Conservation (phyloP, 306 rosid species). For the Inga leiocalycina region DNA sequence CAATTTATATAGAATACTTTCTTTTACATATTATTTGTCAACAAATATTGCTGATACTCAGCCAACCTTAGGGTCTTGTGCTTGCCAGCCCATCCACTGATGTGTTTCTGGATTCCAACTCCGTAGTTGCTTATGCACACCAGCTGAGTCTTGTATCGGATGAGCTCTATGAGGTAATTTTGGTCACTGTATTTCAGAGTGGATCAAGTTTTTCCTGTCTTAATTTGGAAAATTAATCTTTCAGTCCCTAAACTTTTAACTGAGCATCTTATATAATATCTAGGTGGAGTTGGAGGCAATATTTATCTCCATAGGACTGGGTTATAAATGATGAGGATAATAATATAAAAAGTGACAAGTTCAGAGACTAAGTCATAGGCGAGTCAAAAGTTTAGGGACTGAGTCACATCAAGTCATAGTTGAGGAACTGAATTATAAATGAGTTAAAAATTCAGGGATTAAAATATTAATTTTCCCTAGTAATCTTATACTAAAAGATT, state of each 20-base stretch:
- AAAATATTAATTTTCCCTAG: no score
- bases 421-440: no score
- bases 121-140: neutral
- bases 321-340: no score
- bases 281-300: no score
- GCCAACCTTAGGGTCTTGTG: neutral
- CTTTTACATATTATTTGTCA: neutral
- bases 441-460: no score
- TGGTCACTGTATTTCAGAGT: neutral
- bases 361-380: no score
- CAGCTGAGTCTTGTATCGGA: neutral
- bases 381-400: no score
- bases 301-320: no score
- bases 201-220: neutral
- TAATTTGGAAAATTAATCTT: neutral
- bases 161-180: slow-evolving; percentile 19
- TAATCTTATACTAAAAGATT: no score
- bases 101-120: neutral
- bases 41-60: neutral
- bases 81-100: neutral
- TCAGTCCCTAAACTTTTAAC: no score
- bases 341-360: no score
- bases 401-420: no score
- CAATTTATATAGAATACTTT: neutral
- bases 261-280: neutral